A percentile compares a stretch with the other conserved stretches of the same genome.
phyloP scores from a whole-genome alignment of 257 asterid genomes.

The Solanum okadae region DNA sequence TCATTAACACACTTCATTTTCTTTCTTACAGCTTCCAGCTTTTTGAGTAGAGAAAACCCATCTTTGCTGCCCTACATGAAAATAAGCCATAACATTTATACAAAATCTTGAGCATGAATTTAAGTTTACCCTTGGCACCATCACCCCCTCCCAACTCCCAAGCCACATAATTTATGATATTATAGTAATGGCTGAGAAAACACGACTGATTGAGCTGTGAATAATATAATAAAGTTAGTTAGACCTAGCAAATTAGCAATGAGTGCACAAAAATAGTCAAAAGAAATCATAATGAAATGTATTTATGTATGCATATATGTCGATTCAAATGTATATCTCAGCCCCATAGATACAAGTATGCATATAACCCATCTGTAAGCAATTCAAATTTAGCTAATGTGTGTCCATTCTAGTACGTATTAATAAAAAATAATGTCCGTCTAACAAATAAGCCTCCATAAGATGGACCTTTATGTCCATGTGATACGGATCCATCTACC shows the following conservation, averaged over 20 bases:
- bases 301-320: not conserved
- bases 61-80: conserved; percentile 77
- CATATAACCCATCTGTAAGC: not conserved
- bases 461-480: not conserved
- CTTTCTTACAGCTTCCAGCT: conserved; percentile 54
- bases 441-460: not conserved
- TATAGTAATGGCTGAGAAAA: not conserved
- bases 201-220: not conserved
- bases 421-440: not conserved
- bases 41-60: conserved; percentile 55
- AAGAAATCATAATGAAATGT: not conserved
- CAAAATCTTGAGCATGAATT: not conserved
- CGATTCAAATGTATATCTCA: not conserved
- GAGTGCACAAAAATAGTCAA: not conserved
- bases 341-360: not conserved
- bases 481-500: not conserved
- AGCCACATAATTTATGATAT: not conserved
- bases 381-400: not conserved
- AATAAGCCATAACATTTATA: not conserved
- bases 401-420: not conserved
- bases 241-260: not conserved
- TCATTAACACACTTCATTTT: conserved; percentile 40
- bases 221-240: not conserved
- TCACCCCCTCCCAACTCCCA: not conserved
- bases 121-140: not conserved